These are phyloP conservation scores for Aspergillus sp. DNA, from an alignment of 2,329 filamentous ascomycete species.

Conservation along the genomic window DNA sequence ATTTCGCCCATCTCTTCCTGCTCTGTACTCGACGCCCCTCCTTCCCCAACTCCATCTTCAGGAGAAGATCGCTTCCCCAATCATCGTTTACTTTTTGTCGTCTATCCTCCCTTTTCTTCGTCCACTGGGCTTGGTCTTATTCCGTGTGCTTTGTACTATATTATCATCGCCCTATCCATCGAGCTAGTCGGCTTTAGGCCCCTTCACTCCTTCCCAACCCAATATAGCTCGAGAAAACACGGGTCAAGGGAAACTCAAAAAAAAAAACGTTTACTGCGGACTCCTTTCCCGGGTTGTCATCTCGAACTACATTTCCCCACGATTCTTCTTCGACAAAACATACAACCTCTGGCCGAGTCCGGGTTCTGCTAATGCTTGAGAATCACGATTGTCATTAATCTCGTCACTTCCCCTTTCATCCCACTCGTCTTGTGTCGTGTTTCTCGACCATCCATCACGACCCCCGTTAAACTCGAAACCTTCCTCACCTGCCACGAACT, in stretches of 20 bases:
- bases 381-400: background rate
- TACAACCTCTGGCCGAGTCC: background rate
- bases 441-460: background rate
- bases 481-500: conserved; percentile 5
- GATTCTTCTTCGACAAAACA: background rate
- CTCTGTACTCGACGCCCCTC: conserved; percentile 6
- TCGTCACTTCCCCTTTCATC: background rate
- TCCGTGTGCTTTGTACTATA: background rate
- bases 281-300: conserved; percentile 3
- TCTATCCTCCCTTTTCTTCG: background rate
- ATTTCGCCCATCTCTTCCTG: conserved; percentile 1
- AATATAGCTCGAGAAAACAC: conserved; percentile 6
- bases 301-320: background rate
- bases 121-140: conserved; percentile 9
- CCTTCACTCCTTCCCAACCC: conserved; percentile 3
- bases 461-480: background rate
- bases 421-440: background rate
- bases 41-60: conserved; percentile 7
- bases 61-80: conserved; percentile 10
- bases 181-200: conserved; percentile 6
- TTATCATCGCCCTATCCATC: conserved; percentile 10
- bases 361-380: background rate
- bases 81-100: background rate
- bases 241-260: conserved; percentile 1
- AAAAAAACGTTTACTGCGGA: conserved; percentile 5